These are phyloP conservation scores for Wickerhamiella galacta DNA, from an alignment of 805 yeast species.

Conservation along the genomic window DNA sequence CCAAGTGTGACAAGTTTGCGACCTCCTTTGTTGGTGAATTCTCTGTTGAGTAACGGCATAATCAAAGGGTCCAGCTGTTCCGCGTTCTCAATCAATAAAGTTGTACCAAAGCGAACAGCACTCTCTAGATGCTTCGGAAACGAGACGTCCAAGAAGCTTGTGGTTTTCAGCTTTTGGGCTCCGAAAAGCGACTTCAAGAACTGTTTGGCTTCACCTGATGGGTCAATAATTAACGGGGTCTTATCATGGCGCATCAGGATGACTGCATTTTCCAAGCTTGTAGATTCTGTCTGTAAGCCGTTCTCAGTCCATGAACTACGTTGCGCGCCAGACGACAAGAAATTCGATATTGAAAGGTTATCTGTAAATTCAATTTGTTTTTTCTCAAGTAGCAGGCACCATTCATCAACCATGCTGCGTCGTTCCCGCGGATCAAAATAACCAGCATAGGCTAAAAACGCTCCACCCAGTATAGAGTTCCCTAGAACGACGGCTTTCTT, in stretches of 20 bases:
- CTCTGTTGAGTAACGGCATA: slow-evolving; percentile 42
- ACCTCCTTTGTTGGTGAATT: slow-evolving; percentile 51
- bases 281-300: slow-evolving; percentile 42
- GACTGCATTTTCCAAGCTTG: slow-evolving; percentile 46
- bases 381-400: slow-evolving; percentile 25
- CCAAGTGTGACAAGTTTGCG: slow-evolving; percentile 47
- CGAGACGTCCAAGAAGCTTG: slow-evolving; percentile 58
- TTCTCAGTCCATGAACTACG: slow-evolving; percentile 36
- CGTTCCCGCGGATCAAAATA: slow-evolving; percentile 34
- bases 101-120: slow-evolving; percentile 69
- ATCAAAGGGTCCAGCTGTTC: slow-evolving; percentile 67
- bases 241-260: slow-evolving; percentile 28
- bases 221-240: slow-evolving; percentile 57
- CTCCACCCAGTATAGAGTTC: slow-evolving; percentile 45
- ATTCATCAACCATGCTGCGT: slow-evolving; percentile 18
- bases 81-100: slow-evolving; percentile 57
- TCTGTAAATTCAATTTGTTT: slow-evolving; percentile 27
- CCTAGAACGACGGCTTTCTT: slow-evolving; percentile 40
- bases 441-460: slow-evolving; percentile 47
- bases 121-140: slow-evolving; percentile 58
- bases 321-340: slow-evolving; percentile 4
- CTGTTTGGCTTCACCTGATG: slow-evolving; percentile 33
- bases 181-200: slow-evolving; percentile 24
- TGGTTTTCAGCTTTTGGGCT: slow-evolving; percentile 16
- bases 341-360: slow-evolving; percentile 1